phyloP scores from a whole-genome alignment of 2,329 filamentous ascomycete species.

The Chrysosporium queenslandicum region DNA sequence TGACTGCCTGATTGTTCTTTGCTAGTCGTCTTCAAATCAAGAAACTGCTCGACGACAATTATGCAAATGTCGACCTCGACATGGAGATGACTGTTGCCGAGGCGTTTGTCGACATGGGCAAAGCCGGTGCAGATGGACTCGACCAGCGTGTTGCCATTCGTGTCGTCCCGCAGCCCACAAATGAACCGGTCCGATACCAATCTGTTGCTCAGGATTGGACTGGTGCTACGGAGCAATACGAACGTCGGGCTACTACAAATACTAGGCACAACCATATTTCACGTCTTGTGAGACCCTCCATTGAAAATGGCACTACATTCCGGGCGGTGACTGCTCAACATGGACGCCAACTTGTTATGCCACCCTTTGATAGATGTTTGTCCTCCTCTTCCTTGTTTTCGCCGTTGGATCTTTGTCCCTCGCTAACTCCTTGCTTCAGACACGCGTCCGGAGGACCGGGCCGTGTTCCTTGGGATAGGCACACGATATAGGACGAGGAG shows the following conservation, averaged over 20 bases:
- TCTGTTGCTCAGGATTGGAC: conserved; percentile 32
- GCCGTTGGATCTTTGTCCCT: no score
- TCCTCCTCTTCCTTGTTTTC: no score
- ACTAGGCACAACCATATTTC: not conserved
- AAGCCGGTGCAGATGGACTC: conserved; percentile 26
- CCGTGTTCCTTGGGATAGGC: no score
- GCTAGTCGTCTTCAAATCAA: conserved; percentile 31
- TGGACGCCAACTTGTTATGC: no score
- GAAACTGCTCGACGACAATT: conserved; percentile 30
- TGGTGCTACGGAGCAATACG: not conserved
- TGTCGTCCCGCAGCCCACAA: conserved; percentile 27
- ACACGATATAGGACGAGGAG: no score
- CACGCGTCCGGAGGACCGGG: no score
- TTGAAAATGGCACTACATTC: no score
- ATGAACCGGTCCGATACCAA: conserved; percentile 23
- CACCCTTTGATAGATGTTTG: no score
- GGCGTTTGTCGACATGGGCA: conserved; percentile 32
- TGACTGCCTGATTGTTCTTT: no score
- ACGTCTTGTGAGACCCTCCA: no score
- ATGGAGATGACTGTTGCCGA: conserved; percentile 29
- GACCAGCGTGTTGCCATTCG: conserved; percentile 30
- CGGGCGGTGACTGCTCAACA: no score
- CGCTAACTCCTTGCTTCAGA: no score
- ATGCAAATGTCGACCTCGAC: conserved; percentile 27
- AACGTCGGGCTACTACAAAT: not conserved